Evolutionary conservation across 2,329 filamentous ascomycete genomes (phyloP).

Genomic region (Trichoderma brevicompactum): DNA sequence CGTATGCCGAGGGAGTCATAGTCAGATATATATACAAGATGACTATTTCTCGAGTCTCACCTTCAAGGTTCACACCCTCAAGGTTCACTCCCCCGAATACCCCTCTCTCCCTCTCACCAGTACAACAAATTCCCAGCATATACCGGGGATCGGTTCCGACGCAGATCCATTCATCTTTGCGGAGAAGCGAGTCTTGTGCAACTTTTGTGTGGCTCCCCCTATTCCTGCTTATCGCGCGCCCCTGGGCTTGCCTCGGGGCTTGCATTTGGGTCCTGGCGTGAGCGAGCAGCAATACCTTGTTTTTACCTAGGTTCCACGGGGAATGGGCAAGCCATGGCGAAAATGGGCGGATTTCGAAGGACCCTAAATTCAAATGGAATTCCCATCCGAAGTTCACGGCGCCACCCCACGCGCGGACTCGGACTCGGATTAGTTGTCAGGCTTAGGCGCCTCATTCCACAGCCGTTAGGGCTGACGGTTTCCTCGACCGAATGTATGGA

Average conservation of each 20-base stretch:
- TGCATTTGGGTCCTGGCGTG: constrained; percentile 14
- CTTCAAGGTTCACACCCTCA: constrained; percentile 12
- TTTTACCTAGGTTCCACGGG: too few relatives aligned
- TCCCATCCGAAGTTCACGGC: neutral
- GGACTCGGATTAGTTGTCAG: neutral
- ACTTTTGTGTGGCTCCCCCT: neutral
- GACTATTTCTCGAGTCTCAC: constrained; percentile 4
- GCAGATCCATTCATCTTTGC: constrained; percentile 6
- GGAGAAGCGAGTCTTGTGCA: neutral
- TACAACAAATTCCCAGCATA: neutral
- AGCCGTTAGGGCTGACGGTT: constrained; percentile 15
- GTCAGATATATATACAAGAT: neutral
- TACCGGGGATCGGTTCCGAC: neutral
- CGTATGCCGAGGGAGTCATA: too few relatives aligned
- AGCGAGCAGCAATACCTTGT: neutral
- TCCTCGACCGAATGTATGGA: neutral
- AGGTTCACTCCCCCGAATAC: neutral
- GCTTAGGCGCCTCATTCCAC: neutral
- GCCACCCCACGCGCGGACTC: neutral
- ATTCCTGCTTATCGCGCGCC: neutral
- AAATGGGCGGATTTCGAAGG: too few relatives aligned
- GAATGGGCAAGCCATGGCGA: too few relatives aligned
- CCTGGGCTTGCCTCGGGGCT: constrained; percentile 3
- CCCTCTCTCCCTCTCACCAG: neutral
- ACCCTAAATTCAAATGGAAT: too few relatives aligned